These are phyloP conservation scores for Penicillium sumatraense DNA, from an alignment of 2,329 filamentous ascomycete genomes.

Conservation along the genomic window DNA sequence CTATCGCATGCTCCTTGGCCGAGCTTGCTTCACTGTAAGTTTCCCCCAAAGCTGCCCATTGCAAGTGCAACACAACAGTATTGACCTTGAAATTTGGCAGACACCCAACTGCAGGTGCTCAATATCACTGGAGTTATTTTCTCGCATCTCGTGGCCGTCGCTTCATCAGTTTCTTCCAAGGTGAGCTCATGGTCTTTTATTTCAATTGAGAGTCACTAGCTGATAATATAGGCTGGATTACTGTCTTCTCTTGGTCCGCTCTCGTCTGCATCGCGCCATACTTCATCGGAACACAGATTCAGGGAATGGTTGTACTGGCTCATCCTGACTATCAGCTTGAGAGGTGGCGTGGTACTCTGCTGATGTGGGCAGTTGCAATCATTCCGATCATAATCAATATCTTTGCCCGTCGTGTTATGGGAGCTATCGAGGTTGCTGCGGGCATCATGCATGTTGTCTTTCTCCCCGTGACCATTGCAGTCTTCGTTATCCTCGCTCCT, in stretches of 20 bases:
- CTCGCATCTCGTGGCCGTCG: conserved; percentile 30
- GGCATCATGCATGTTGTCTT: conserved; percentile 43
- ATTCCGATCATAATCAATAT: conserved; percentile 56
- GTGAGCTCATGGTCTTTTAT: conserved; percentile 1
- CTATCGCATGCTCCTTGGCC: conserved; percentile 41
- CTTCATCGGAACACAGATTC: conserved; percentile 34
- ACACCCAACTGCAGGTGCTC: conserved; percentile 34
- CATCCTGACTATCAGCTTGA: conserved; percentile 23
- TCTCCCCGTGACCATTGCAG: conserved; percentile 26
- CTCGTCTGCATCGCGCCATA: conserved; percentile 30
- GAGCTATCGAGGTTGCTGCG: conserved; percentile 54
- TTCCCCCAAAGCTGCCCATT: no score
- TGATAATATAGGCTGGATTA: conserved; percentile 35
- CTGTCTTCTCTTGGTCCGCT: conserved; percentile 36
- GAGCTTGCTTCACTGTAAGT: conserved; percentile 44
- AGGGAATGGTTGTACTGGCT: conserved; percentile 34
- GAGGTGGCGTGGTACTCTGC: conserved; percentile 46
- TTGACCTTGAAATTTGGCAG: background rate
- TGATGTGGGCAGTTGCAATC: conserved; percentile 52
- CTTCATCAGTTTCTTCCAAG: conserved; percentile 31
- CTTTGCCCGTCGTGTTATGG: conserved; percentile 47
- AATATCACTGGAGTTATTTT: conserved; percentile 44
- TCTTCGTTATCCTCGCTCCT: conserved; percentile 26
- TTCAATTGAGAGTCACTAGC: conserved; percentile 10
- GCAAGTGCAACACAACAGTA: background rate